These are phyloP conservation scores for Scopulariopsis brevicaulis DNA, from an alignment of 2,329 filamentous ascomycete genomes.

Conservation along the genomic window DNA sequence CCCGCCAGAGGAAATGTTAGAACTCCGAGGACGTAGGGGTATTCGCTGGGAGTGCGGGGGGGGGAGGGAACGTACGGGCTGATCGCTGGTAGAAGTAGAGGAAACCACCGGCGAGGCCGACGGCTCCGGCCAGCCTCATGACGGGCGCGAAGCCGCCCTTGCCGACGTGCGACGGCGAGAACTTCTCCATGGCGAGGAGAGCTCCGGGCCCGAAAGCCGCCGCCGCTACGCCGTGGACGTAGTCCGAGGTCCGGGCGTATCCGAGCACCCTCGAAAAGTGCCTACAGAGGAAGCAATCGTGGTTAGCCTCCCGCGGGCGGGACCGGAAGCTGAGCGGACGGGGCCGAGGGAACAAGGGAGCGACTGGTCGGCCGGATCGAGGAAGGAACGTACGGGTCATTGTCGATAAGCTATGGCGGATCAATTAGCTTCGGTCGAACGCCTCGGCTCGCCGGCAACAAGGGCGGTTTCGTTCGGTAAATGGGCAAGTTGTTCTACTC, in stretches of 20 bases:
- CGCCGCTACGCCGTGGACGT: slow-evolving; percentile 55
- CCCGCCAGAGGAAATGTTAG: not conserved
- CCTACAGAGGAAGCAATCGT: slow-evolving; percentile 30
- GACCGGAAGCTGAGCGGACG: not conserved
- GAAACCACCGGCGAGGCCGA: slow-evolving; percentile 70
- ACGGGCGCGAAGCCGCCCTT: slow-evolving; percentile 71
- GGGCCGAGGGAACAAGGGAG: not conserved
- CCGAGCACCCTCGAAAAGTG: slow-evolving; percentile 83
- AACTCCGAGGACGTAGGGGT: not conserved
- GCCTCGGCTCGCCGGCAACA: too few relatives aligned
- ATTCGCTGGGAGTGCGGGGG: not conserved
- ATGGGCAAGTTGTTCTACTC: slow-evolving; percentile 24
- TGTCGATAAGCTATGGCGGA: slow-evolving; percentile 88
- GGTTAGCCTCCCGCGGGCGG: not conserved
- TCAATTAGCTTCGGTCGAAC: slow-evolving; percentile 9
- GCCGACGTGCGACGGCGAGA: slow-evolving; percentile 75
- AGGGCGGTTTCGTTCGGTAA: not conserved
- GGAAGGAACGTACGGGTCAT: slow-evolving; percentile 68
- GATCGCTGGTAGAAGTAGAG: slow-evolving; percentile 79
- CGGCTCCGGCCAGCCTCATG: slow-evolving; percentile 65
- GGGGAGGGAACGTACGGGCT: slow-evolving; percentile 46
- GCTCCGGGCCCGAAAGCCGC: slow-evolving; percentile 62
- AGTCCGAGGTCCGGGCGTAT: slow-evolving; percentile 83
- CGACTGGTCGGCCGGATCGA: not conserved
- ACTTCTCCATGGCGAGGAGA: slow-evolving; percentile 70